Evolutionary conservation across 768 basidiomycete species (phyloP), one percentile per base, ranked within the genome.

Genomic region (Trametes villosa): DNA sequence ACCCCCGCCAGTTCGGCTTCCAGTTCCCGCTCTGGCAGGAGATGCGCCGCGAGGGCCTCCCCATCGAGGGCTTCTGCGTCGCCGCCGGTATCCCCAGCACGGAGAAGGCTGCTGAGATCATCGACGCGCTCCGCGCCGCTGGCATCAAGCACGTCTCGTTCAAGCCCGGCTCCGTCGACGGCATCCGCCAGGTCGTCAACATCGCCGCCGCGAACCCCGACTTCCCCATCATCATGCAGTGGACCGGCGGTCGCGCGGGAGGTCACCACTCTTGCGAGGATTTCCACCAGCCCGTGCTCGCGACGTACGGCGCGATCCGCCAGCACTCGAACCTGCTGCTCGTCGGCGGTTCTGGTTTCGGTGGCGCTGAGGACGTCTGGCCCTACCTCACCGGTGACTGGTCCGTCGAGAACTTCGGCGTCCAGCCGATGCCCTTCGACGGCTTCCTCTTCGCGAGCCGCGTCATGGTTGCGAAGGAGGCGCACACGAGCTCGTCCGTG

Each of bases 201-300:
- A 98, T 98, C 65, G 97, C 96, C 29, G 84, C 90, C 36, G 83
- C 94, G 53, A 95, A 98, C 75, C 90, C 96, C 31, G 88, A 94
- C 77, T 98, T 93, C 83, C 96, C 97, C 9, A 87, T 99, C 75
- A 96, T 99, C 75, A 79, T 98, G 63, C 97, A 98, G 72, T 98
- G 97, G 97, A 99, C 97, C 50, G 97, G 97, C 68, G 97, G 97
- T 34, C 94, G 97, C 66, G 97, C 96, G 20, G 97, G 97, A 63
- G 97, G 97, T 50, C 97, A 99, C 68, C 97, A 98, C 78, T 96
- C 93, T 3, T 98, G 88, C 75, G 97, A 99, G 74, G 97, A 99
- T 73, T 96, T 98, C 85, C 96, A 98, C 70, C 94, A 96, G 74
- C 96, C 97, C 0, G 86, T 98, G 67, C 79, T 98, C 50, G 78